Percentiles rank a stretch among this genome's conserved stretches.
Conservation (phyloP, 345 rosid species). For the Corymbia maculata region DNA sequence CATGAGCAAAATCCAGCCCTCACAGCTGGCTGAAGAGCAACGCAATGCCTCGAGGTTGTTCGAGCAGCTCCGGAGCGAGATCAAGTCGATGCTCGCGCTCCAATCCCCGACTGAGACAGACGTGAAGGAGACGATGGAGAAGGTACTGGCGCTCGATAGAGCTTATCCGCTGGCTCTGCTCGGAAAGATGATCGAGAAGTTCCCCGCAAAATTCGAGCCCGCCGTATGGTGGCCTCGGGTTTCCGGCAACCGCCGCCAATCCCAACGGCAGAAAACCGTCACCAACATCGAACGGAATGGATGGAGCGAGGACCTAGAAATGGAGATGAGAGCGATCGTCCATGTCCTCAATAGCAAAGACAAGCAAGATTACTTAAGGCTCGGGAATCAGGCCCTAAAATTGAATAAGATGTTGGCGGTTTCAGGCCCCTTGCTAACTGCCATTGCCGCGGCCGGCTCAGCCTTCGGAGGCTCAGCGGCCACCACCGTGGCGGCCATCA, state of each 20-base stretch:
- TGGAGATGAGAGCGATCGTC: conserved; percentile 25
- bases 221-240: conserved; percentile 22
- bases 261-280: too few species aligned
- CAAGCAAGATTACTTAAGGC: conserved; percentile 22
- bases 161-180: conserved; percentile 35
- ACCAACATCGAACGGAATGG: background rate
- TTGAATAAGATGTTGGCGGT: conserved; percentile 34
- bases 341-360: conserved; percentile 24
- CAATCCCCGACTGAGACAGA: background rate
- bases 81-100: conserved; percentile 7
- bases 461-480: conserved; percentile 7
- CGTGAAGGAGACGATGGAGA: conserved; percentile 10
- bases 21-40: conserved; percentile 36
- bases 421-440: conserved; percentile 26
- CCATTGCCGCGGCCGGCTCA: conserved; percentile 21
- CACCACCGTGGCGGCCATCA: conserved; percentile 3
- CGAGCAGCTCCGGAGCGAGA: conserved; percentile 10
- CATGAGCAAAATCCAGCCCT: conserved; percentile 33
- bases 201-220: conserved; percentile 12
- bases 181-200: conserved; percentile 29
- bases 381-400: conserved; percentile 29
- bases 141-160: conserved; percentile 18
- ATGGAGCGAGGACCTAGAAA: conserved; percentile 25
- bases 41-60: conserved; percentile 24
- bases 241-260: background rate